phyloP scores from a whole-genome alignment of 495 filamentous ascomycete genomes.

The Echria macrotheca region DNA sequence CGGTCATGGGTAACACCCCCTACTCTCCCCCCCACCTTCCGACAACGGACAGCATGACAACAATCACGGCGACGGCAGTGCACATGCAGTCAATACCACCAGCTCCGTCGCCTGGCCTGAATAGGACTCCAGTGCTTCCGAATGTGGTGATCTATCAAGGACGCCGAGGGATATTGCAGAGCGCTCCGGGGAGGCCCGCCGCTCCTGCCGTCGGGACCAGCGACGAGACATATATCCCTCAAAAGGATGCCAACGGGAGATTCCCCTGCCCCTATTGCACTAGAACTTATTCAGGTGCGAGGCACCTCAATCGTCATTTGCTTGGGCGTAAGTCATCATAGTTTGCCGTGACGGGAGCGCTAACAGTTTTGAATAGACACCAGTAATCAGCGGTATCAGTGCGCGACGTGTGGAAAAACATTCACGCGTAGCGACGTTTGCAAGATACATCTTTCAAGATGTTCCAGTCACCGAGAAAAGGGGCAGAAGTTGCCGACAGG shows the following conservation, averaged over 20 bases:
- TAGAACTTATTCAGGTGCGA: slow-evolving; percentile 95
- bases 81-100: slow-evolving; percentile 70
- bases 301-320: slow-evolving; percentile 94
- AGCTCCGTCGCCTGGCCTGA: slow-evolving; percentile 56
- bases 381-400: slow-evolving; percentile 94
- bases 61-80: slow-evolving; percentile 57
- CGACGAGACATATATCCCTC: slow-evolving; percentile 77
- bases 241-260: slow-evolving; percentile 93
- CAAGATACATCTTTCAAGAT: slow-evolving; percentile 98
- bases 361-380: slow-evolving; percentile 57
- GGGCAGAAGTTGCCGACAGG: slow-evolving; percentile 51
- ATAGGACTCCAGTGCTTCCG: slow-evolving; percentile 46
- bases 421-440: slow-evolving; percentile 97
- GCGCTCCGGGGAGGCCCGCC: slow-evolving; percentile 73
- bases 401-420: slow-evolving; percentile 93
- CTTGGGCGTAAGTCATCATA: slow-evolving; percentile 73
- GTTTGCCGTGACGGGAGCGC: slow-evolving; percentile 21
- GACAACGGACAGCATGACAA: slow-evolving; percentile 58
- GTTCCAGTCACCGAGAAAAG: slow-evolving; percentile 88
- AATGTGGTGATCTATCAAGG: slow-evolving; percentile 91
- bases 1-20: slow-evolving; percentile 40
- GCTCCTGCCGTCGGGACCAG: slow-evolving; percentile 52
- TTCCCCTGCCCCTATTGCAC: slow-evolving; percentile 95
- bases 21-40: slow-evolving; percentile 57
- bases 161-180: slow-evolving; percentile 82